Conservation (phyloP, 2,329 filamentous ascomycete species). For the Phialocephala sp. region DNA sequence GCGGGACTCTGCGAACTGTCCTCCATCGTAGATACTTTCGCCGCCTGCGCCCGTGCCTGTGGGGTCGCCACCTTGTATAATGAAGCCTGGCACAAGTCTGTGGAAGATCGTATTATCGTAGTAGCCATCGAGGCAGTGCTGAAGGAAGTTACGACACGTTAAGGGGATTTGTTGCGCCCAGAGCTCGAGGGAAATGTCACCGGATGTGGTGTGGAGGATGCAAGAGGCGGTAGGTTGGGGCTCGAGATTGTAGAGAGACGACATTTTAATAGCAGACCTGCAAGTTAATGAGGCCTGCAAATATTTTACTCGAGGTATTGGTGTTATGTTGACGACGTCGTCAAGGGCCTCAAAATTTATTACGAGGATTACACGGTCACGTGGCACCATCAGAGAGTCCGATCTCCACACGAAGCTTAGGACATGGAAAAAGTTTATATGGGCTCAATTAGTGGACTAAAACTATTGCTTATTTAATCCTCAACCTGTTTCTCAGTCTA, state of each 20-base stretch:
- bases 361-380: not conserved
- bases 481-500: too few species aligned
- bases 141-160: conserved; percentile 92
- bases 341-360: not conserved
- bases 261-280: conserved; percentile 62
- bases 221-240: conserved; percentile 93
- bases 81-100: conserved; percentile 87
- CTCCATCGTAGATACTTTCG: conserved; percentile 89
- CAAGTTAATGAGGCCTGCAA: conserved; percentile 37
- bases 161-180: conserved; percentile 95
- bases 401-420: not conserved
- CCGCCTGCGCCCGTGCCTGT: conserved; percentile 92
- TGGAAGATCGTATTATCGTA: conserved; percentile 95
- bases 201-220: conserved; percentile 86
- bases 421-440: too few species aligned
- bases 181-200: conserved; percentile 88
- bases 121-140: conserved; percentile 93
- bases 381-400: not conserved
- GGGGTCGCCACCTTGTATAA: conserved; percentile 93
- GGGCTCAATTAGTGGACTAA: too few species aligned
- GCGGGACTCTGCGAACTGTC: conserved; percentile 61
- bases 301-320: not conserved
- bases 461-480: too few species aligned
- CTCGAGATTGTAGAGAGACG: conserved; percentile 90
- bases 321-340: not conserved